Base-by-base conservation (phyloP, 1,284 basidiomycete species). In the Boletus subluridellus region DNA sequence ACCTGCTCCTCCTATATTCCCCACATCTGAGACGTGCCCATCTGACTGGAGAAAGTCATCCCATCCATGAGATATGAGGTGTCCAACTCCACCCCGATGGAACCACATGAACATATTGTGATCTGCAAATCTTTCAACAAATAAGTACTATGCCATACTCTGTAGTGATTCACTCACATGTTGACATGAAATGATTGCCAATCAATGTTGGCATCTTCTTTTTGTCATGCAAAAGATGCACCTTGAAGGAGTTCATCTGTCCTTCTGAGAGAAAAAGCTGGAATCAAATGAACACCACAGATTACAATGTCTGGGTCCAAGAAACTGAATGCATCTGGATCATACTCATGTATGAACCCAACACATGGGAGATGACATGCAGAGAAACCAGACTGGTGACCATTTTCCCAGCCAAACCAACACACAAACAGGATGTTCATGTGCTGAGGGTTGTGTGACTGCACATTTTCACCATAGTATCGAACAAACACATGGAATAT, bases 41-140 rank as follows among this genome's bases (percentile, higher is more conserved):
- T 44, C 42, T 8, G 24, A 44, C 7, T 44, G 42, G 5, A 44
- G 12, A 15, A 44, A 44, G 1, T 44, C 5, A 4, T 44, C 42
- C 42, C 42, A 44, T 3, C 12, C 12, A 3, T 5, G 14, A 0
- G 24, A 26, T 1, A 24, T 4, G 1, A 5, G 6, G 12, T 44
- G 42, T 1, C 24, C 24, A 8, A 44, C 3, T 8, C 42, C 11
- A 6, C 42, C 24, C 11, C 42, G 12, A 8, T 4, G 26, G 4
- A 28, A 45, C 7, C n/a, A 12, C 59, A 60, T 60, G 5, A 60
- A 60, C 59, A 60, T 60, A 7, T 60, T 46, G 0, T 5, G 37
- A 30, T 60, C 38, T 1, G 38, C 26, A n/a, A 60, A 55, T 17
- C 53, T 55, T 1, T 10, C 3, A 38, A 0, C 1, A 14, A 14